Evolutionary conservation across 805 yeast species (phyloP).

Genomic region (Teunomyces panamensis): DNA sequence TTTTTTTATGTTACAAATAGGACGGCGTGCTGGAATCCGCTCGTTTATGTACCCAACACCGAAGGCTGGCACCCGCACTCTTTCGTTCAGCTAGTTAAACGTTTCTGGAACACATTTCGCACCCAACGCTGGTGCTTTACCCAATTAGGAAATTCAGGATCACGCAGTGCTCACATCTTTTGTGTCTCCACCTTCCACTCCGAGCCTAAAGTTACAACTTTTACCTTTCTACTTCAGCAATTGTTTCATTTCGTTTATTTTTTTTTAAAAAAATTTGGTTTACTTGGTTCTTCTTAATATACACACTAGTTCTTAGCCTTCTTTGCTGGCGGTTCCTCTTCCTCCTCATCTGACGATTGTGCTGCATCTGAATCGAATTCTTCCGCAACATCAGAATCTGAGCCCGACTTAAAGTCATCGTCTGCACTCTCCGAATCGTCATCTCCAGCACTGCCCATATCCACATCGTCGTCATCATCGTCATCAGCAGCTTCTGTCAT

Average conservation of each 20-base stretch:
- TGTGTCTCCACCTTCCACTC: neutral
- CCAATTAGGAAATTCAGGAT: constrained; percentile 2
- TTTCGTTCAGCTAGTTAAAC: neutral
- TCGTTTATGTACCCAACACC: neutral
- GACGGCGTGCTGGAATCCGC: neutral
- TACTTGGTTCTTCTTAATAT: neutral
- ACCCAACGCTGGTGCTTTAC: constrained; percentile 1
- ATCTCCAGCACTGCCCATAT: constrained; percentile 75
- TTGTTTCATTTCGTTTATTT: neutral
- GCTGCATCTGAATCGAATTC: constrained; percentile 71
- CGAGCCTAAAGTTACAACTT: neutral
- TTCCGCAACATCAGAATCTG: constrained; percentile 75
- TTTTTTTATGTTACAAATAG: neutral
- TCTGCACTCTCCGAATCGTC: constrained; percentile 69
- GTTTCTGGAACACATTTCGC: neutral
- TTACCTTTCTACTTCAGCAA: neutral
- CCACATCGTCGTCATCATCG: constrained; percentile 50
- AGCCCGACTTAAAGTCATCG: constrained; percentile 73
- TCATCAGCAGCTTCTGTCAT: constrained; percentile 58
- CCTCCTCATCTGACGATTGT: constrained; percentile 15
- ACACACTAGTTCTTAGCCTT: constrained; percentile 14
- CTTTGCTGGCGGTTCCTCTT: constrained; percentile 14
- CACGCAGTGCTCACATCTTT: neutral
- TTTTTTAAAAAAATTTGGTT: neutral
- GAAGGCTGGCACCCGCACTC: neutral